Conservation (phyloP, 2,329 filamentous ascomycete species). For the Venturia nashicola region DNA sequence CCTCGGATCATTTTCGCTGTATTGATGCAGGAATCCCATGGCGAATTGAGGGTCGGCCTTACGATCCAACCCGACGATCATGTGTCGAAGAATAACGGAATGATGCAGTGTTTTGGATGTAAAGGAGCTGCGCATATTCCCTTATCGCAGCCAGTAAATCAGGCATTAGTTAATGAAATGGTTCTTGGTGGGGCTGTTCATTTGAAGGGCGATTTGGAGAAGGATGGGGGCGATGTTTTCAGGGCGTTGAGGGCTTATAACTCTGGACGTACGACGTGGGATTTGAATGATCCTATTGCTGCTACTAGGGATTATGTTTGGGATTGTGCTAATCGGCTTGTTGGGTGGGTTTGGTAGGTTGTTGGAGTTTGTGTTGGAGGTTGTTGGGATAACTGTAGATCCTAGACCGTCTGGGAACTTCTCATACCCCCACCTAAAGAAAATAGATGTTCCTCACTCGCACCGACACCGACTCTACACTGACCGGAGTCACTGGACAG, state of each 20-base stretch:
- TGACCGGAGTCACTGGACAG: too few relatives aligned
- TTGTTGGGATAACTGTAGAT: too few relatives aligned
- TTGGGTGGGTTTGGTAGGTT: neutral
- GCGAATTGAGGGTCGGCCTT: neutral
- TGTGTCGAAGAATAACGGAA: neutral
- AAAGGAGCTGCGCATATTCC: neutral
- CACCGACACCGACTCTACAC: too few relatives aligned
- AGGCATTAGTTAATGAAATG: neutral
- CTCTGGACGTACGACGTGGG: neutral
- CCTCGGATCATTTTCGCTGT: neutral
- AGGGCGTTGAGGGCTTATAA: neutral
- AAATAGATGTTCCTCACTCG: too few relatives aligned
- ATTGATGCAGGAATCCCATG: neutral
- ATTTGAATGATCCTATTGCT: neutral
- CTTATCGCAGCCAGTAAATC: neutral
- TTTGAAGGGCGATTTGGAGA: neutral
- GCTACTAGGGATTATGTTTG: neutral
- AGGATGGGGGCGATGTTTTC: neutral
- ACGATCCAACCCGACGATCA: neutral
- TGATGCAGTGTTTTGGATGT: neutral
- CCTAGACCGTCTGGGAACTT: too few relatives aligned
- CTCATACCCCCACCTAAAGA: too few relatives aligned
- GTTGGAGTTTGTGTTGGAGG: too few relatives aligned
- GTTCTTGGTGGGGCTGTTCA: neutral
- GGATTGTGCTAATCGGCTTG: neutral